phyloP scores from a whole-genome alignment of 495 filamentous ascomycete genomes.

The Xylaria sp. region DNA sequence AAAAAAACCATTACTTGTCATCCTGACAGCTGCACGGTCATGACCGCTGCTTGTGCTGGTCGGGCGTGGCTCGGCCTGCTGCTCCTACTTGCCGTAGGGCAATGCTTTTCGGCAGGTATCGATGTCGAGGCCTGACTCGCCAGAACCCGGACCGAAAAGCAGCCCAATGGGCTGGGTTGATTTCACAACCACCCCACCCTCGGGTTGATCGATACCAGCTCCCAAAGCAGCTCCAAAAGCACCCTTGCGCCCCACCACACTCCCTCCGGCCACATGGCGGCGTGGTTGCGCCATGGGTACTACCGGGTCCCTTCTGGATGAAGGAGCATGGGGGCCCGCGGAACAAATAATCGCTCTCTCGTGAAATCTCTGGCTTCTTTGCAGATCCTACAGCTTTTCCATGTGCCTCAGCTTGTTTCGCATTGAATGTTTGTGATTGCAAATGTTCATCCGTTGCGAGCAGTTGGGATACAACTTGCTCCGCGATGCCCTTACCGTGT shows the following conservation, averaged over 20 bases:
- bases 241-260: constrained; percentile 26
- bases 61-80: constrained; percentile 27
- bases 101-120: constrained; percentile 29
- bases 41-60: constrained; percentile 22
- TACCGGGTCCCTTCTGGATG: constrained; percentile 26
- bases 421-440: constrained; percentile 4
- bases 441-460: constrained; percentile 24
- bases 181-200: constrained; percentile 31
- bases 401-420: constrained; percentile 23
- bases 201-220: constrained; percentile 30
- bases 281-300: constrained; percentile 27
- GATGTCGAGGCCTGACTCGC: constrained; percentile 31
- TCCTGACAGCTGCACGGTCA: constrained; percentile 14
- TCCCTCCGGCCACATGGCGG: constrained; percentile 31
- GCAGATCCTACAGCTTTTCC: constrained; percentile 17
- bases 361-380: constrained; percentile 27
- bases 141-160: constrained; percentile 33
- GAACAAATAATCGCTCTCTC: constrained; percentile 31
- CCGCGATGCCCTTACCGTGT: constrained; percentile 23
- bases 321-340: constrained; percentile 28
- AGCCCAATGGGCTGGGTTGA: constrained; percentile 30
- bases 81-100: constrained; percentile 28
- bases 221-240: constrained; percentile 31
- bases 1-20: constrained; percentile 12
- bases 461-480: constrained; percentile 25